Evolutionary conservation across 768 basidiomycete genomes (phyloP).

Genomic region (Trametes cubensis): DNA sequence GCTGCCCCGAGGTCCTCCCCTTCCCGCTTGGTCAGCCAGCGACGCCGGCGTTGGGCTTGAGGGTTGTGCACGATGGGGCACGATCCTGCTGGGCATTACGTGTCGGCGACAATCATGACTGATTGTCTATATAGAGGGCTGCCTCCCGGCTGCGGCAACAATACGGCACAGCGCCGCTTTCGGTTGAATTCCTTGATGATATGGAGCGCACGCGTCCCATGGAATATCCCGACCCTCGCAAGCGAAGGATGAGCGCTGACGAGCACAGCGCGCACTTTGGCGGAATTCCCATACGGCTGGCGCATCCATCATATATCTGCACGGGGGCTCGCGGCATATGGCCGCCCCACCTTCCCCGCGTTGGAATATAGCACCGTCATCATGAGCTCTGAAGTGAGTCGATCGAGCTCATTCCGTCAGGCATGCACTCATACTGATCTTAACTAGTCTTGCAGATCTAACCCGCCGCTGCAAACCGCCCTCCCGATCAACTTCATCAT

Average conservation of each 20-base stretch:
- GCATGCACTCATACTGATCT: background rate
- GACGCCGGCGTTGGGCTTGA: too few relatives aligned
- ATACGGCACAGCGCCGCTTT: background rate
- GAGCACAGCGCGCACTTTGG: background rate
- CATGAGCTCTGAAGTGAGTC: conserved; percentile 9
- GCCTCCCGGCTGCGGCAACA: too few relatives aligned
- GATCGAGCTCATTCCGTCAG: too few relatives aligned
- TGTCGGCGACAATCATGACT: too few relatives aligned
- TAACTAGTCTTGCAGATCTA: conserved; percentile 7
- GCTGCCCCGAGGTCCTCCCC: too few relatives aligned
- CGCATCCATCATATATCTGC: conserved; percentile 3
- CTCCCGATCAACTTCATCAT: conserved; percentile 34
- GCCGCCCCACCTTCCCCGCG: too few relatives aligned
- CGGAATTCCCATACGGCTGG: background rate
- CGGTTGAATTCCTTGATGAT: conserved; percentile 1
- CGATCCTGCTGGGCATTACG: too few relatives aligned
- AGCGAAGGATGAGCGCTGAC: conserved; percentile 4
- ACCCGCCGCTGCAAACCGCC: conserved; percentile 12
- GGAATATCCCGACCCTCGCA: background rate
- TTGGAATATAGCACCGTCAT: background rate
- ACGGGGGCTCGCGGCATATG: background rate
- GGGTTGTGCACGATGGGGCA: too few relatives aligned
- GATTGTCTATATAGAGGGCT: too few relatives aligned
- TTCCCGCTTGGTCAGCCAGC: too few relatives aligned
- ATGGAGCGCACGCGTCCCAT: conserved; percentile 1